Conservation (phyloP, 169 alveolate species). For the Ichthyophthirius multifiliis region DNA sequence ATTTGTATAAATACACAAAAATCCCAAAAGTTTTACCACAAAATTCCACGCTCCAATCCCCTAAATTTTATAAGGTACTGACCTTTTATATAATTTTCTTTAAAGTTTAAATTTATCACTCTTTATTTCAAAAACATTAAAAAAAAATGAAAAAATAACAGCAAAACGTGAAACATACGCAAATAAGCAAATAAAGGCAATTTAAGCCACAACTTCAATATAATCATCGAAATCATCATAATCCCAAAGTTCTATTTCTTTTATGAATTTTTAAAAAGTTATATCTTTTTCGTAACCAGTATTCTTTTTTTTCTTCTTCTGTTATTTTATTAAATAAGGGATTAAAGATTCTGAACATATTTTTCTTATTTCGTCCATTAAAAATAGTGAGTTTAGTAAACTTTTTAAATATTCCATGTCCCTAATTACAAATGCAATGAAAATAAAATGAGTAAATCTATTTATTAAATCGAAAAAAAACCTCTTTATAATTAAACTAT, state of each 20-base stretch:
- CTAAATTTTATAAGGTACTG: not conserved
- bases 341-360: constrained; percentile 26
- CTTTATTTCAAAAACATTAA: constrained; percentile 22
- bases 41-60: not conserved
- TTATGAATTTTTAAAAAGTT: not conserved
- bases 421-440: constrained; percentile 24
- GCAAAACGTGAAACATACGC: constrained; percentile 42
- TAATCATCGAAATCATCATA: constrained; percentile 49
- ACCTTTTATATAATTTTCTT: not conserved
- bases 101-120: constrained; percentile 27
- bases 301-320: not conserved
- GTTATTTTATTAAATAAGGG: constrained; percentile 19
- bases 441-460: constrained; percentile 39
- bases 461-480: constrained; percentile 32
- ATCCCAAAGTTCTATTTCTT: constrained; percentile 27
- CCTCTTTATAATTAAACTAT: constrained; percentile 22
- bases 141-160: constrained; percentile 13
- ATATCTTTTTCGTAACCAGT: not conserved
- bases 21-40: not conserved
- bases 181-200: constrained; percentile 29
- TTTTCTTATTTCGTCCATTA: constrained; percentile 36
- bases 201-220: constrained; percentile 34
- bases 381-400: constrained; percentile 10
- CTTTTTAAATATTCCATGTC: constrained; percentile 18
- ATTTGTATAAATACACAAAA: not conserved